Evolutionary conservation across 2,329 filamentous ascomycete species (phyloP).

Genomic region (Fulvia fulva): DNA sequence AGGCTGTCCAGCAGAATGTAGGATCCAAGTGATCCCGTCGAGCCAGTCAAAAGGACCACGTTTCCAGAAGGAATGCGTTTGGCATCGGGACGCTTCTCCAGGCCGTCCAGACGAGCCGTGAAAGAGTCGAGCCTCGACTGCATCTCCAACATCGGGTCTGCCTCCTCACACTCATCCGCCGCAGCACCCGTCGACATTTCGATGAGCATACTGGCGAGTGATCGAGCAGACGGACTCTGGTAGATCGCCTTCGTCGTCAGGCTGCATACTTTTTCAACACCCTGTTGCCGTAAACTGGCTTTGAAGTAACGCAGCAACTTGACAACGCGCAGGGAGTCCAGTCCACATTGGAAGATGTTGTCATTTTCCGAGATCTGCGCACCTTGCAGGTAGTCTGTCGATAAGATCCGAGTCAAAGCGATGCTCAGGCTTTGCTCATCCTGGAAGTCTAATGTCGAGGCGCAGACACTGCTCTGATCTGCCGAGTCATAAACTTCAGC

Average conservation of each 20-base stretch:
- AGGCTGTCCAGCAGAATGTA: constrained; percentile 32
- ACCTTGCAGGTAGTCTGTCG: background rate
- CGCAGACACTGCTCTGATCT: background rate
- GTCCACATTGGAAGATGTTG: background rate
- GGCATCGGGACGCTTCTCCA: background rate
- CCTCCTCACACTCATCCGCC: background rate
- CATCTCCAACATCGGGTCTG: background rate
- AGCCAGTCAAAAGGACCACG: constrained; percentile 32
- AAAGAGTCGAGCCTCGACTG: background rate
- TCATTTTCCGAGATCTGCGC: background rate
- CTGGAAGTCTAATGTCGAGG: background rate
- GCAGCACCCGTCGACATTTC: background rate
- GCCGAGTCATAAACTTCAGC: background rate
- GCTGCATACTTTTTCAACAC: background rate
- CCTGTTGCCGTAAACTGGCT: background rate
- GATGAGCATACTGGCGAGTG: background rate
- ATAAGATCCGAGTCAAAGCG: background rate
- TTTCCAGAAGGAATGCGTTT: background rate
- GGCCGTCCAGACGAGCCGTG: background rate
- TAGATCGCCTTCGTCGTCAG: background rate
- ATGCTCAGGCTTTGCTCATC: background rate
- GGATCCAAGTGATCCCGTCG: constrained; percentile 33
- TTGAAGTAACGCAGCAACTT: background rate
- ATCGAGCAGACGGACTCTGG: background rate
- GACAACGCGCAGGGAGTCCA: constrained; percentile 14